Conservation (phyloP, 1,284 basidiomycete genomes). For the Ustilago curta region DNA sequence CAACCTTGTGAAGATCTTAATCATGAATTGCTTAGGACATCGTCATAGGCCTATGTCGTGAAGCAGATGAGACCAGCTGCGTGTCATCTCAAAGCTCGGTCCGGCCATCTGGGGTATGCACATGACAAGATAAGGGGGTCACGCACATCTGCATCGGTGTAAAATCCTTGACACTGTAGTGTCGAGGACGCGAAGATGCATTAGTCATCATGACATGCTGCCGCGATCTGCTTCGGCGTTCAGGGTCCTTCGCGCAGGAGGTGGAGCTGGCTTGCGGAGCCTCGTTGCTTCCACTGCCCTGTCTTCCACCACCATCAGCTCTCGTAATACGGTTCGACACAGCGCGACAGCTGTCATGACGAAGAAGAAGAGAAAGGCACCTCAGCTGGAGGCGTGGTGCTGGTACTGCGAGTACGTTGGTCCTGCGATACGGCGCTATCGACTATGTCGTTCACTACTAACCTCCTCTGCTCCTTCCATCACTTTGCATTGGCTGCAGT, state of each 20-base stretch:
- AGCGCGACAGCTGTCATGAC: conserved; percentile 49
- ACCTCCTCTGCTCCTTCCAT: background rate
- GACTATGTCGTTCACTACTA: background rate
- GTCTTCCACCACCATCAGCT: conserved; percentile 12
- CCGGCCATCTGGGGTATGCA: too few species aligned
- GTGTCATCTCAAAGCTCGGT: too few species aligned
- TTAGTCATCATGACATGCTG: conserved; percentile 10
- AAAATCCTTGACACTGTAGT: background rate
- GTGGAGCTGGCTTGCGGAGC: too few species aligned
- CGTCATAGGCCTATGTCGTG: too few species aligned
- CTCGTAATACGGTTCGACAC: background rate
- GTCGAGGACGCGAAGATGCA: background rate
- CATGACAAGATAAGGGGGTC: too few species aligned
- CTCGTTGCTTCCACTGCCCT: background rate
- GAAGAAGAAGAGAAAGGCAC: conserved; percentile 68
- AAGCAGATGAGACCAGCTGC: too few species aligned
- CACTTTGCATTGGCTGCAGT: conserved; percentile 26
- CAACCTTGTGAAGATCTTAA: too few species aligned
- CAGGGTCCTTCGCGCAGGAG: conserved; percentile 24
- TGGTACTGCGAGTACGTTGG: conserved; percentile 95
- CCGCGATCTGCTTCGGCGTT: background rate
- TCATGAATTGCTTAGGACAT: too few species aligned
- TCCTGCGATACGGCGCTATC: too few species aligned
- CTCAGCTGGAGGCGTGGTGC: conserved; percentile 78
- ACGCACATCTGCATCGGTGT: too few species aligned